Conservation (phyloP, 1,284 basidiomycete genomes). For the Cryptococcus sp. region DNA sequence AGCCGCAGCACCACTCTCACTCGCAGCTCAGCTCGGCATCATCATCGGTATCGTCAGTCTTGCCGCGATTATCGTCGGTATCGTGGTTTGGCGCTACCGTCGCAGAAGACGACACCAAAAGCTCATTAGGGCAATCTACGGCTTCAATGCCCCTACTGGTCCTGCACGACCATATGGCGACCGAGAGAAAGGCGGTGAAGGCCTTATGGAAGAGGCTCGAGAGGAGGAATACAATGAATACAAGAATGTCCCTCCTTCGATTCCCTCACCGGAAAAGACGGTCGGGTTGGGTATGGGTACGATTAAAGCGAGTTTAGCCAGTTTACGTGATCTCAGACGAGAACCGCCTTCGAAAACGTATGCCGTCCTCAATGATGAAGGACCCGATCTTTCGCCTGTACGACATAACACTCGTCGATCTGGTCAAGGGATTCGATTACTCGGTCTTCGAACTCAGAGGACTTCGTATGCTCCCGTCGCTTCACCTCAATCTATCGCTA, state of each 20-base stretch:
- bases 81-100: conserved; percentile 12
- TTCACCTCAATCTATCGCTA: background rate
- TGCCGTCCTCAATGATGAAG: conserved; percentile 16
- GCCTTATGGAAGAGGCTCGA: conserved; percentile 14
- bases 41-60: conserved; percentile 14
- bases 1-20: conserved; percentile 1
- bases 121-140: conserved; percentile 2
- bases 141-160: conserved; percentile 2
- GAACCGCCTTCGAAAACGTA: conserved; percentile 14
- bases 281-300: conserved; percentile 18
- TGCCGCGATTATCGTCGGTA: conserved; percentile 5
- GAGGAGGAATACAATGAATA: background rate
- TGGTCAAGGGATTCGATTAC: conserved; percentile 31
- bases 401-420: conserved; percentile 20
- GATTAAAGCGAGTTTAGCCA: conserved; percentile 16
- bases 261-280: conserved; percentile 16
- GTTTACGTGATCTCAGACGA: background rate
- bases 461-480: background rate
- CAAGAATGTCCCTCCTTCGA: conserved; percentile 2
- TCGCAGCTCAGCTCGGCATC: conserved; percentile 11
- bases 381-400: background rate
- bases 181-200: conserved; percentile 23
- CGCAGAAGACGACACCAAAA: conserved; percentile 8
- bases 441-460: conserved; percentile 19
- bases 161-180: conserved; percentile 16